These are phyloP conservation scores for Gelatoporia subvermispora DNA, from an alignment of 768 basidiomycete species.

Conservation along the genomic window DNA sequence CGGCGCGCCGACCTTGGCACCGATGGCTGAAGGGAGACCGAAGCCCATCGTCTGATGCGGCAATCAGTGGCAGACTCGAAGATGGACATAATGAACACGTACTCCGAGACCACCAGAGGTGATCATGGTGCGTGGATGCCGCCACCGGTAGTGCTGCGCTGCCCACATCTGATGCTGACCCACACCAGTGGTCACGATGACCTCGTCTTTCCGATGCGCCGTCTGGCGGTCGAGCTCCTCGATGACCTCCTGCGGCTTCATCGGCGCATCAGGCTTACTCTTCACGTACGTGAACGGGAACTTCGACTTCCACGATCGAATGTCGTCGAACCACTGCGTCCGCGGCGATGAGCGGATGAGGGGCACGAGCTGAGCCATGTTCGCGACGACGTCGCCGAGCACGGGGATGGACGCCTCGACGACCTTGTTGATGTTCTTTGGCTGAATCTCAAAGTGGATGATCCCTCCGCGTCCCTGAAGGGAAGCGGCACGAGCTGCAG, in stretches of 20 bases:
- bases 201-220: constrained; percentile 76
- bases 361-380: constrained; percentile 78
- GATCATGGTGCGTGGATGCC: constrained; percentile 78
- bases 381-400: constrained; percentile 87
- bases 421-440: constrained; percentile 99
- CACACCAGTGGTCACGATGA: constrained; percentile 89
- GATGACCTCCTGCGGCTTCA: constrained; percentile 97
- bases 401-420: constrained; percentile 92
- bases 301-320: constrained; percentile 76
- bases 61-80: constrained; percentile 2
- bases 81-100: constrained; percentile 28
- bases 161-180: constrained; percentile 99
- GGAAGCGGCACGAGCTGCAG: constrained; percentile 84
- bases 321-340: constrained; percentile 76
- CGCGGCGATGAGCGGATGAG: constrained; percentile 62
- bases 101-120: constrained; percentile 94
- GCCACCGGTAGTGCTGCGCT: constrained; percentile 92
- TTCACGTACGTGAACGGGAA: constrained; percentile 89
- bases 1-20: constrained; percentile 94
- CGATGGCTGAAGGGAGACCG: constrained; percentile 90
- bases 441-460: constrained; percentile 98
- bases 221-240: constrained; percentile 85
- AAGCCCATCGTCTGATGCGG: constrained; percentile 91
- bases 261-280: constrained; percentile 38
- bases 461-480: constrained; percentile 86